Evolutionary conservation across 208 protist species (phyloP), one percentile per base, ranked within the genome.

Genomic region (Polymyxa betae): DNA sequence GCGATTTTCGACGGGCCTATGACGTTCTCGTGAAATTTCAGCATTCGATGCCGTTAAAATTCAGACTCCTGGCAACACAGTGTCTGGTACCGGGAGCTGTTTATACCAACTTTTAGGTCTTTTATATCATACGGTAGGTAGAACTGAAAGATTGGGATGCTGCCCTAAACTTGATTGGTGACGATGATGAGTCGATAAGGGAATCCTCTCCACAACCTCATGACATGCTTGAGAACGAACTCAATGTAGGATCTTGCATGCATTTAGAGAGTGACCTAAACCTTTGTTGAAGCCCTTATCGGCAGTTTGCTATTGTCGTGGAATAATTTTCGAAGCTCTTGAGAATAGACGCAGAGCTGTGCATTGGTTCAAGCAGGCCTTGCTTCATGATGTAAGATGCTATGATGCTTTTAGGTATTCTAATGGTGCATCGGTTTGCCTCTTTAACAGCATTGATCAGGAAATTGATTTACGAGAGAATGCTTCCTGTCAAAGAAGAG

Each of bases 361-460:
- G 1, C 1, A 32, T n/a, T 89, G n/a, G 54, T 93, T 90, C 89
- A 90, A 38, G 41, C 32, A 35, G 1, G 89, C 92, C 0, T 32
- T 92, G n/a, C 40, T 38, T 5, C 45, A 0, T 5, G 92, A 93
- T 77, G 45, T 92, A 16, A 41, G 88, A 0, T 90, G 89, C 89
- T 77, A 88, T 87, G 89, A 93, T 64, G 92, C 92, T 40, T 44
- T 93, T n/a, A 91, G 45, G 40, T 60, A 60, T 60, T 60, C 5
- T 29, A 60, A 5, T 60, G 12, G 5, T 24, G 5, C 12, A 44
- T 24, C 12, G 38, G 12, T 24, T 5, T 44, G 5, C 5, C 38
- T 24, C 40, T 38, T 44, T 87, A 24, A 24, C 72, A 24, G 24
- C 72, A 24, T 45, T 38, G 72, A 24, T 24, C 12, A 44, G 87